These are phyloP conservation scores for Penicillium sp. DNA, from an alignment of 2,329 filamentous ascomycete species.

Conservation along the genomic window DNA sequence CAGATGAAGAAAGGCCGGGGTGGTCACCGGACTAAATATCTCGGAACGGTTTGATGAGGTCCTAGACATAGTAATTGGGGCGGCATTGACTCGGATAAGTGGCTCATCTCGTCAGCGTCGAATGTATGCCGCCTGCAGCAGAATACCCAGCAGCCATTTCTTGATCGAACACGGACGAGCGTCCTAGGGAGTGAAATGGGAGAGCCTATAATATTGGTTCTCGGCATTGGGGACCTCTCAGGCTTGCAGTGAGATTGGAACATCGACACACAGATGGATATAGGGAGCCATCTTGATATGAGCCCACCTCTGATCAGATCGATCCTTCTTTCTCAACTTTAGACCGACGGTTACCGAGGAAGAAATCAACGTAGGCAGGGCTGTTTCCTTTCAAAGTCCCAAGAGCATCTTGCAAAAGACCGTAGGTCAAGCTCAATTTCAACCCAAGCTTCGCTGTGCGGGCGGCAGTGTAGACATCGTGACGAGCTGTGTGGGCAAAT, in stretches of 20 bases:
- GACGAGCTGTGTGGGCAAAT: constrained; percentile 51
- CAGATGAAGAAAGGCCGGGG: neutral
- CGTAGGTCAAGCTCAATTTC: constrained; percentile 68
- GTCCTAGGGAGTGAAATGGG: neutral
- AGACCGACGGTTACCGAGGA: constrained; percentile 42
- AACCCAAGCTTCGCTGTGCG: constrained; percentile 73
- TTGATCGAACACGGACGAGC: neutral
- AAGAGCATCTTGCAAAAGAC: constrained; percentile 68
- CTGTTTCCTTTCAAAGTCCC: constrained; percentile 60
- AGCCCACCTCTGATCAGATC: constrained; percentile 8
- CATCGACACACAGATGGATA: neutral
- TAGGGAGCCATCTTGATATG: neutral
- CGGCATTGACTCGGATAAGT: neutral
- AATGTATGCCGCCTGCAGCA: neutral
- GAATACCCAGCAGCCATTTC: neutral
- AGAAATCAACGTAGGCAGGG: constrained; percentile 65
- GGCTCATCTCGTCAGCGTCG: neutral
- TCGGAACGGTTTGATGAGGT: neutral
- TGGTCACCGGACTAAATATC: neutral
- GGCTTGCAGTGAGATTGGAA: neutral
- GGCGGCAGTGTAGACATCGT: constrained; percentile 66
- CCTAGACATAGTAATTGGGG: neutral
- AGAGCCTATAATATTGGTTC: neutral
- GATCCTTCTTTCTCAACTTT: constrained; percentile 13
- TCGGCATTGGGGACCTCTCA: neutral